Evolutionary conservation across 2,329 filamentous ascomycete species (phyloP), one percentile per base, ranked within the genome.

Genomic region (Diaporthe sp.): DNA sequence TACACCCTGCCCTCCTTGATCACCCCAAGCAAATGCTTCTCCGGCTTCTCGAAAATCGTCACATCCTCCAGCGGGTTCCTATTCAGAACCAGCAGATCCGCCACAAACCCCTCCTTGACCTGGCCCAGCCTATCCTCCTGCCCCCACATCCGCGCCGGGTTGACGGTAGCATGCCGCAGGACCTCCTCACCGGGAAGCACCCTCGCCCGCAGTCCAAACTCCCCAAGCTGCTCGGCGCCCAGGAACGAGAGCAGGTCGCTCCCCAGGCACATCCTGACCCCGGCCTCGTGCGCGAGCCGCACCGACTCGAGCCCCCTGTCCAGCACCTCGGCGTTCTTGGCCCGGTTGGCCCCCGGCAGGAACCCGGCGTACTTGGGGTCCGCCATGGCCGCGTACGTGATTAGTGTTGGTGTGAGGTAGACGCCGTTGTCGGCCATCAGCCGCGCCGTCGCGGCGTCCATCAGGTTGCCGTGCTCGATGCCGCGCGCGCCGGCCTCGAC

Each of bases 31-130:
- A 90, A 77, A 75, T 87, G 81, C 77, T 84, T 81, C 25, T 88
- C 85, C 1, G 85, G 85, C 51, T 80, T 78, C 77, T 87, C 87
- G 17, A 90, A 80, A 7, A 90, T 81, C 1, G 82, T 83, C 31
- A 90, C 85, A 78, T 90, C 86, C 28, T 89, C 85, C 72, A 90
- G 79, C 13, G 88, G 89, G 77, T 89, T 89, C 34, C 78, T 78
- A 58, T 86, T 86, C 57, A 89, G 78, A 6, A 90, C 81, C 46
- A 90, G 76, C 53, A 91, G 61, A 79, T 90, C 89, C 0, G 88
- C 88, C 3, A 81, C 79, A 74, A 85, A 88, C 0, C 88, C 88
- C 71, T 84, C 81, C 74, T 83, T 83, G 5, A 90, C 79, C 77
- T 87, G 84, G 0, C 88, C 89, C 28, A 90, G 77, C 44, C 79